Evolutionary conservation across 164 flowering plant genomes (phyloP).

Genomic region (Vitis riparia): DNA sequence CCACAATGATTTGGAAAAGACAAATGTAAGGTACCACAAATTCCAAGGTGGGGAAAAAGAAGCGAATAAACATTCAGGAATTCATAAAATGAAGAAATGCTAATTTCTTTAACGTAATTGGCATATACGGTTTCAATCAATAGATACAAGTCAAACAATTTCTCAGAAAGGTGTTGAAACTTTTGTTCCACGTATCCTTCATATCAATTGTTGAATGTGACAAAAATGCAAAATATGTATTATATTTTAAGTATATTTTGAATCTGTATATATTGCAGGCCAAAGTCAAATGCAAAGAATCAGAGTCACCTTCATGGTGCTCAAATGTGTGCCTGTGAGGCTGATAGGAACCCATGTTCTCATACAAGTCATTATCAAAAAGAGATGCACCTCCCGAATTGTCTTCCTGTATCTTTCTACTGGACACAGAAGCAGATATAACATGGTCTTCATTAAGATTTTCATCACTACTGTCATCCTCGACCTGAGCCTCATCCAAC

Average conservation of each 20-base stretch:
- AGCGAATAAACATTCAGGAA: background rate
- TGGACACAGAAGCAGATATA: conserved; percentile 43
- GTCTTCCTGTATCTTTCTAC: conserved; percentile 48
- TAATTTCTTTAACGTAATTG: too few relatives aligned
- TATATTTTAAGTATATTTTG: too few relatives aligned
- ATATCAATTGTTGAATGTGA: background rate
- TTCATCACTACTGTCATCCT: conserved; percentile 34
- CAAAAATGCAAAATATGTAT: background rate
- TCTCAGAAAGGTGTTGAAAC: too few relatives aligned
- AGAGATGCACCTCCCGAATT: conserved; percentile 44
- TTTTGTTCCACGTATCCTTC: background rate
- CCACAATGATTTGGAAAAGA: too few relatives aligned
- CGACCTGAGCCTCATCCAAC: conserved; percentile 39
- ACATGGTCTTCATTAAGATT: conserved; percentile 22
- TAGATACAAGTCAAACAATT: background rate
- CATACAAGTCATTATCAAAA: conserved; percentile 49
- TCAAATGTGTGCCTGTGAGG: conserved; percentile 46
- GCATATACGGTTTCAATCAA: too few relatives aligned
- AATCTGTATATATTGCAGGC: background rate
- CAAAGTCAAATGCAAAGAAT: background rate
- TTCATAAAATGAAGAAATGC: background rate
- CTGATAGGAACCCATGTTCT: conserved; percentile 45
- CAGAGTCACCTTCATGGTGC: conserved; percentile 54
- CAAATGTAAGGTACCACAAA: too few relatives aligned
- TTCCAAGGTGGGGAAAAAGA: background rate